Base-by-base conservation (phyloP, 352 stramenopile genomes). In the Phytophthora cryptogea region DNA sequence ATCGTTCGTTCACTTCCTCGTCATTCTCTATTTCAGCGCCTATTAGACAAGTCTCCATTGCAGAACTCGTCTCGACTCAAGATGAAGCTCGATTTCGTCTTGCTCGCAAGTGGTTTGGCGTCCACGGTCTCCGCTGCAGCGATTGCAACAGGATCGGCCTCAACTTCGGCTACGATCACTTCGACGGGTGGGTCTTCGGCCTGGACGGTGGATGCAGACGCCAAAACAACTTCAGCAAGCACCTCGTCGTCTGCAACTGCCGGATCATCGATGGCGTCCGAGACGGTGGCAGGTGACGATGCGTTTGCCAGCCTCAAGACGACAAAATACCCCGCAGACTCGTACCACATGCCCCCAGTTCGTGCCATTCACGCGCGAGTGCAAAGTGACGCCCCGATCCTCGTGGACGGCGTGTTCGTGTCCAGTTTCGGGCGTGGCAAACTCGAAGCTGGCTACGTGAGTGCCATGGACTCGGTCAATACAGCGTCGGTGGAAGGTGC, bases 381-480 rank as follows among this genome's bases (percentile, higher is more conserved):
- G 31, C 84, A 94, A 58, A 80, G 76, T 31, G 84, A 94, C 63
- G 66, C 72, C 35, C 82, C 82, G 0, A 75, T 83, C 10, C 57
- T 85, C 8, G 66, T 89, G 8, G 68, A 89, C 6, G 73, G 69
- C 44, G 59, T 66, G 8, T 88, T 92, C 36, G 76, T 88, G 30
- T 90, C 82, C 13, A 78, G 68, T 61, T 90, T 79, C 57, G 77
- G 80, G 31, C 55, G 35, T 10, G 78, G 70, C 17, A 72, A 89
- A 6, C 70, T 89, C 7, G 64, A 80, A 8, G 71, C 72, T 10
- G 83, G 80, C 0, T 92, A 92, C 68, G 40, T 80, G 11, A 79
- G 77, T 36, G 69, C 55, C 8, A 72, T 92, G 53, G 82, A 94
- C 66, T 74, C 68, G 2, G 83, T 94, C 53, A 94, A 94, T 65